Percentiles rank a stretch among this genome's conserved stretches.
phyloP scores from a whole-genome alignment of 2,329 filamentous ascomycete genomes.

The Penicillium sp. region DNA sequence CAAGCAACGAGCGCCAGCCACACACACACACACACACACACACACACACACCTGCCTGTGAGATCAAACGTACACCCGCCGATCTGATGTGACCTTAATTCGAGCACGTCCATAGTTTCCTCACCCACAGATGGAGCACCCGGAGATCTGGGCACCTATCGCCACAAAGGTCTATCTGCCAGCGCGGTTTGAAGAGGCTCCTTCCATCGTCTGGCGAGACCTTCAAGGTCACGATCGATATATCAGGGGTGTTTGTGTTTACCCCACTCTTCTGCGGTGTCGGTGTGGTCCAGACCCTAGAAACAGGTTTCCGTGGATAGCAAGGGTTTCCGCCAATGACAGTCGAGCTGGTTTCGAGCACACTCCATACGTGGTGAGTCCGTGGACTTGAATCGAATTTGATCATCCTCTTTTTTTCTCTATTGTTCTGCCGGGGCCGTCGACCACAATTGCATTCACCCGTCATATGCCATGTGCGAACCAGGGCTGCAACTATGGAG shows the following conservation, averaged over 20 bases:
- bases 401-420: background rate
- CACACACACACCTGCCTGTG: background rate
- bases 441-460: background rate
- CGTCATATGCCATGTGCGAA: background rate
- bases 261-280: constrained; percentile 6
- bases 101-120: background rate
- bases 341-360: background rate
- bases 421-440: background rate
- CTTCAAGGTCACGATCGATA: constrained; percentile 1
- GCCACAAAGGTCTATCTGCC: background rate
- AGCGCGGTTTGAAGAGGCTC: background rate
- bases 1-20: background rate
- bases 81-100: background rate
- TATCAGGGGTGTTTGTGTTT: constrained; percentile 1
- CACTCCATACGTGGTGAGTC: background rate
- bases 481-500: background rate
- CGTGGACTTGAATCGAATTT: background rate
- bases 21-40: too few relatives aligned
- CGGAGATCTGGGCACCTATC: background rate
- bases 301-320: constrained; percentile 7
- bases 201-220: background rate
- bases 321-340: constrained; percentile 1
- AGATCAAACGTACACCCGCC: constrained; percentile 6
- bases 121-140: background rate
- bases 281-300: constrained; percentile 1